Base-by-base conservation (phyloP, 495 filamentous ascomycete genomes). In the Lasiosphaeris hirsuta region DNA sequence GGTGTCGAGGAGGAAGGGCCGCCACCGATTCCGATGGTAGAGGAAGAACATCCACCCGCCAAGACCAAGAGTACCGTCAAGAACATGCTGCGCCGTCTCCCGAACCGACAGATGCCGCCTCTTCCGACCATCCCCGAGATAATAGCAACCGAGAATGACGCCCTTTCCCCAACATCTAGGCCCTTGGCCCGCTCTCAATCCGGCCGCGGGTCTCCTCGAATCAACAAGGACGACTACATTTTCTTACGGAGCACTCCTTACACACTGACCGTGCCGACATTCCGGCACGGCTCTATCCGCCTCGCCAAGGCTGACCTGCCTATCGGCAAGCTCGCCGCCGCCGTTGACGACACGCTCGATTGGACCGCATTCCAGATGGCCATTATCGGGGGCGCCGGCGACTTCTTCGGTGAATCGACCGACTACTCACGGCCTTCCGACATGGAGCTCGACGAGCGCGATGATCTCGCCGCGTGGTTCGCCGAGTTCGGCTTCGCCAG, bases 311-410 rank as follows among this genome's bases (percentile, higher is more conserved):
- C 63, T 10, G 77, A 77, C 46, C 59, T 71, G 7, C 51, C 62
- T 7, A 65, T 70, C 3, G 61, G 61, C 35, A 71, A 70, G 41
- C 60, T 74, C 48, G 69, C 65, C 43, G 59, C 74, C 18, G 67
- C 66, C n/a, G 65, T 68, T 6, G 76, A 78, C 49, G 73, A 78
- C 23, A 72, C 67, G 23, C 65, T 83, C 7, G 75, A 80, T 63
- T 80, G 76, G 77, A 78, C 73, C 15, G 76, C 77, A 8, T 79
- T 76, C 56, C 76, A 80, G 61, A 79, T 79, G 65, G 75, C 77
- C 3, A 77, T 79, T 40, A 66, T 68, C 0, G 75, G 76, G 6
- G 74, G 68, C 7, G 67, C 67, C n/a, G 71, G 72, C 14, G 69
- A 71, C 55, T 67, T 67, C n/a, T 63, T 72, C 49, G 59, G 59